phyloP scores from a whole-genome alignment of 2,329 filamentous ascomycete genomes.

The Chaetomium globosum region DNA sequence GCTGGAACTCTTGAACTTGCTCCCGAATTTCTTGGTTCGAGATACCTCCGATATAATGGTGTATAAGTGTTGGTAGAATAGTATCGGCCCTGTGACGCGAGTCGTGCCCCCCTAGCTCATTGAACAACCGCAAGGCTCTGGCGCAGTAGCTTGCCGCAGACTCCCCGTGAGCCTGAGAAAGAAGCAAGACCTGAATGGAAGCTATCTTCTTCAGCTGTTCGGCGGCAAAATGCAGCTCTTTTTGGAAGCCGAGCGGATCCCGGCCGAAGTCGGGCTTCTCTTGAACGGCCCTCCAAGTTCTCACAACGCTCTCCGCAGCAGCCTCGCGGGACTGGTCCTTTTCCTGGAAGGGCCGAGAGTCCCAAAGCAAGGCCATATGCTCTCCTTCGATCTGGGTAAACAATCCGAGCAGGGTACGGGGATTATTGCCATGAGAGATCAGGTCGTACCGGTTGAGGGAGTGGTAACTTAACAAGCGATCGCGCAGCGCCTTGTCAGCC shows the following conservation, averaged over 20 bases:
- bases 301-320: conserved; percentile 45
- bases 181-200: conserved; percentile 55
- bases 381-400: conserved; percentile 61
- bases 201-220: conserved; percentile 56
- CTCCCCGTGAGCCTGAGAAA: conserved; percentile 59
- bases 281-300: conserved; percentile 52
- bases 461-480: conserved; percentile 50
- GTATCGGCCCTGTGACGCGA: conserved; percentile 31
- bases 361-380: conserved; percentile 52
- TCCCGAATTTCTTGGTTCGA: conserved; percentile 50
- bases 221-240: conserved; percentile 53
- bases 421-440: conserved; percentile 38
- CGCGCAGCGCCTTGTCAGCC: conserved; percentile 49
- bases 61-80: conserved; percentile 41
- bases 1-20: conserved; percentile 44
- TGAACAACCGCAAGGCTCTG: conserved; percentile 48
- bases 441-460: conserved; percentile 49
- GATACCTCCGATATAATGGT: conserved; percentile 59
- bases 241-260: conserved; percentile 56
- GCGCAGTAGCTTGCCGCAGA: conserved; percentile 53
- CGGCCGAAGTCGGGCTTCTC: conserved; percentile 45
- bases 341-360: conserved; percentile 44
- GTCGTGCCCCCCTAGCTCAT: conserved; percentile 41
- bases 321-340: conserved; percentile 43
- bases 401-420: conserved; percentile 57